phyloP scores from a whole-genome alignment of 2,329 filamentous ascomycete genomes.

The Penicillium sp. region DNA sequence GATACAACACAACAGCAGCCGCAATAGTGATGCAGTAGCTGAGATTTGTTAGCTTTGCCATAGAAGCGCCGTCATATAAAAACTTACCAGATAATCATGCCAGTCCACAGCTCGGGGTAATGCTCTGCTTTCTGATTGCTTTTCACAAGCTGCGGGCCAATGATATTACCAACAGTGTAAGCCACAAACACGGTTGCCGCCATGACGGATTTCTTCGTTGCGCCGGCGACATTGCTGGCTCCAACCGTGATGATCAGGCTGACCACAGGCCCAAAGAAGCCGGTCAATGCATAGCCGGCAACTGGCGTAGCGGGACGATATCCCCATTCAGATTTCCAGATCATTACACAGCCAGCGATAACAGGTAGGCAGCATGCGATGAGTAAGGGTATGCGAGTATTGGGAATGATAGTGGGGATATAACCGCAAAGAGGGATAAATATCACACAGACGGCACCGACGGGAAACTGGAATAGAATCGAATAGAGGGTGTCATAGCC shows the following conservation, averaged over 20 bases:
- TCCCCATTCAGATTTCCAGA: conserved; percentile 66
- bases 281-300: conserved; percentile 67
- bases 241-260: conserved; percentile 57
- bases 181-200: conserved; percentile 70
- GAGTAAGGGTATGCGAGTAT: conserved; percentile 64
- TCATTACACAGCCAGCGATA: conserved; percentile 68
- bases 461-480: conserved; percentile 71
- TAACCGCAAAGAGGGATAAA: conserved; percentile 65
- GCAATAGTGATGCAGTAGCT: conserved; percentile 67
- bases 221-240: conserved; percentile 67
- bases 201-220: conserved; percentile 75
- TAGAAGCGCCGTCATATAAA: not conserved
- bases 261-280: conserved; percentile 68
- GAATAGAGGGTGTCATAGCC: conserved; percentile 61
- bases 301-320: conserved; percentile 64
- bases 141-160: conserved; percentile 67
- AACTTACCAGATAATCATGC: conserved; percentile 59
- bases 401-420: conserved; percentile 56
- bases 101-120: conserved; percentile 68
- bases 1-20: conserved; percentile 54
- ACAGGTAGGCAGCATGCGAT: conserved; percentile 66
- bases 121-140: conserved; percentile 62
- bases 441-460: conserved; percentile 65
- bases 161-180: conserved; percentile 72
- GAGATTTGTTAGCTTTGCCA: conserved; percentile 1